Conservation (phyloP, 2,329 filamentous ascomycete genomes). For the Penicillium sp. region DNA sequence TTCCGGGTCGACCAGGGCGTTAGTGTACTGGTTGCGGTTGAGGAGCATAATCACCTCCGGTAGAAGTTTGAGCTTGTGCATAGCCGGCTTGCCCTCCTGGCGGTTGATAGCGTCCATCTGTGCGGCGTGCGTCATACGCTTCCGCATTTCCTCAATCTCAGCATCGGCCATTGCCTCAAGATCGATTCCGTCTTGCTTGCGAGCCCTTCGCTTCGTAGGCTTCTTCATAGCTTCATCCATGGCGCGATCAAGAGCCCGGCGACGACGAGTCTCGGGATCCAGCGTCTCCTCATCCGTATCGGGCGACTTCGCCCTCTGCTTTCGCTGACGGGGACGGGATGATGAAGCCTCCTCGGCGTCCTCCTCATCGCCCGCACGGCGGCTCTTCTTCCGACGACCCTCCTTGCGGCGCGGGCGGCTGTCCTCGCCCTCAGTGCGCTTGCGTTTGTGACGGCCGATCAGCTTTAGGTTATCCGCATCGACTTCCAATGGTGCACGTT, state of each 20-base stretch:
- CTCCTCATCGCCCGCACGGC: conserved; percentile 65
- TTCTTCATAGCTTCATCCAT: conserved; percentile 88
- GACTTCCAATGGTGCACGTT: conserved; percentile 55
- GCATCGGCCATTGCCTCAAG: conserved; percentile 86
- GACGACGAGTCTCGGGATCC: conserved; percentile 77
- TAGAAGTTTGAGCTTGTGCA: conserved; percentile 89
- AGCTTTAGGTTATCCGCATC: conserved; percentile 59
- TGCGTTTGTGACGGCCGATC: conserved; percentile 60
- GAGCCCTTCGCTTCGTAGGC: conserved; percentile 62
- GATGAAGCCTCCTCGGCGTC: conserved; percentile 46
- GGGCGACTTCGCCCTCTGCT: conserved; percentile 52
- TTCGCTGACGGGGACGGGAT: conserved; percentile 45
- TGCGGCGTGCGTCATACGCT: conserved; percentile 86
- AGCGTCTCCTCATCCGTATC: conserved; percentile 68
- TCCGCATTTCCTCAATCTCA: conserved; percentile 80
- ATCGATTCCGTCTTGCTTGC: conserved; percentile 86
- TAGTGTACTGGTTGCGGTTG: conserved; percentile 77
- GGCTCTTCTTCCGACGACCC: conserved; percentile 58
- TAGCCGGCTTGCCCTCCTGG: conserved; percentile 70
- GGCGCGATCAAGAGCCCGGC: conserved; percentile 75
- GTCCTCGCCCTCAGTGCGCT: conserved; percentile 59
- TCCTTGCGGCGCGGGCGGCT: conserved; percentile 66
- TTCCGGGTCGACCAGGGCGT: conserved; percentile 85
- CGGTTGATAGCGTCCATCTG: conserved; percentile 80
- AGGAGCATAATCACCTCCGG: conserved; percentile 84